Conservation (phyloP, 495 filamentous ascomycete genomes). For the Podospora fimiseda region DNA sequence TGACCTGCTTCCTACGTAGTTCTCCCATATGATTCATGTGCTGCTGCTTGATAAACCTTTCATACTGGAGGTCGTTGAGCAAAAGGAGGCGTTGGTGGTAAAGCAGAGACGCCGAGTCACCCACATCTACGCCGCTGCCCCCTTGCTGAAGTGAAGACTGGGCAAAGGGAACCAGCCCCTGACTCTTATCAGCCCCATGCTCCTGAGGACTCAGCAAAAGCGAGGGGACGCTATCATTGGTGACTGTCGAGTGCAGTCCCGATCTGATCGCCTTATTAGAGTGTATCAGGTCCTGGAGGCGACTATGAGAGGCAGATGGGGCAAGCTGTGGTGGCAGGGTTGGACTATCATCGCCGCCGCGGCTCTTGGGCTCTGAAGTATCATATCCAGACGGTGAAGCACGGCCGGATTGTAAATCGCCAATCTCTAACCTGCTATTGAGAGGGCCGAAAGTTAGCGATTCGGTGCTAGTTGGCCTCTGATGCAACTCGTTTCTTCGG, state of each 20-base stretch:
- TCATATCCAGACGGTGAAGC: constrained; percentile 30
- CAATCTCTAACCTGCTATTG: constrained; percentile 23
- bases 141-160: constrained; percentile 8
- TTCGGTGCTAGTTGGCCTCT: constrained; percentile 38
- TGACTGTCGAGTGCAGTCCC: constrained; percentile 44
- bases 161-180: constrained; percentile 15
- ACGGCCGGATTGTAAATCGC: constrained; percentile 35
- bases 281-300: constrained; percentile 49
- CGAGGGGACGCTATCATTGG: constrained; percentile 47
- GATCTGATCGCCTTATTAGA: constrained; percentile 45
- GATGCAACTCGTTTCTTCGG: constrained; percentile 29
- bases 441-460: constrained; percentile 26
- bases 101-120: constrained; percentile 48
- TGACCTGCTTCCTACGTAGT: constrained; percentile 59
- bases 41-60: constrained; percentile 68
- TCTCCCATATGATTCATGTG: constrained; percentile 69
- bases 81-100: constrained; percentile 61
- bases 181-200: constrained; percentile 26
- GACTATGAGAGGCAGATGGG: constrained; percentile 39
- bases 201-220: constrained; percentile 39
- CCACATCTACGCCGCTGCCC: constrained; percentile 7
- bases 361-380: constrained; percentile 32
- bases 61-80: constrained; percentile 69
- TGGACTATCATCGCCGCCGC: constrained; percentile 48
- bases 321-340: constrained; percentile 44